A percentile compares a stretch with the other conserved stretches of the same genome.
Evolutionary conservation across 768 basidiomycete species (phyloP).

Genomic region (Lepiota venenata): DNA sequence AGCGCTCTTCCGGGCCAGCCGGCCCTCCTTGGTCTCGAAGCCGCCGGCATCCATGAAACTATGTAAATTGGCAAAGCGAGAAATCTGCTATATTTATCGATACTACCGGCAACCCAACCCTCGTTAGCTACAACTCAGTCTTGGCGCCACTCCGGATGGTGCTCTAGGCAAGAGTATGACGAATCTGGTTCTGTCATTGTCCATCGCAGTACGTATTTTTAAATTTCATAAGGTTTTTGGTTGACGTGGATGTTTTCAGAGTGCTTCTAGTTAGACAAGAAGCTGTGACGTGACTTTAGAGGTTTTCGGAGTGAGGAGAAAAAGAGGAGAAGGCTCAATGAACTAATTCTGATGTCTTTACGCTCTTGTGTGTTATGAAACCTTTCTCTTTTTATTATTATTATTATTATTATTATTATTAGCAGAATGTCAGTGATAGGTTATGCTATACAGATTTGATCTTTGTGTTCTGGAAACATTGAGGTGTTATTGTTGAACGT

Average conservation of each 20-base stretch:
- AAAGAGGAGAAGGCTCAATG: too few species aligned
- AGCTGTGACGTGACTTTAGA: too few species aligned
- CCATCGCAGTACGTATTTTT: conserved; percentile 59
- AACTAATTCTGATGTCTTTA: too few species aligned
- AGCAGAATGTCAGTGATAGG: too few species aligned
- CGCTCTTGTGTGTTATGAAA: too few species aligned
- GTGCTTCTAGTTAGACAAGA: conserved; percentile 25
- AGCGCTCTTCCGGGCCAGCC: conserved; percentile 95
- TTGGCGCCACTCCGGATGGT: conserved; percentile 98
- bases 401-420: too few species aligned
- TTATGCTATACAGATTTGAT: too few species aligned
- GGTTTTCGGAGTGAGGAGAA: too few species aligned
- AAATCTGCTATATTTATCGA: neutral
- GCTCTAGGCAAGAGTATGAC: conserved; percentile 91
- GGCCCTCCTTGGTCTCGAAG: conserved; percentile 84
- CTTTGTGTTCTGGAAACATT: too few species aligned
- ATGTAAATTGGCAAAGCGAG: conserved; percentile 40
- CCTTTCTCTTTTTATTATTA: too few species aligned
- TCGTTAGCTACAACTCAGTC: conserved; percentile 68
- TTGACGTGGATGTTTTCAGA: conserved; percentile 21
- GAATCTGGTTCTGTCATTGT: conserved; percentile 79
- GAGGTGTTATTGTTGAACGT: too few species aligned
- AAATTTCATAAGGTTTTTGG: neutral
- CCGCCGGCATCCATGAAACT: conserved; percentile 90
- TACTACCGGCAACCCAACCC: conserved; percentile 3